These are phyloP conservation scores for Talaromyces atroroseus DNA, from an alignment of 2,329 filamentous ascomycete species.

Conservation along the genomic window DNA sequence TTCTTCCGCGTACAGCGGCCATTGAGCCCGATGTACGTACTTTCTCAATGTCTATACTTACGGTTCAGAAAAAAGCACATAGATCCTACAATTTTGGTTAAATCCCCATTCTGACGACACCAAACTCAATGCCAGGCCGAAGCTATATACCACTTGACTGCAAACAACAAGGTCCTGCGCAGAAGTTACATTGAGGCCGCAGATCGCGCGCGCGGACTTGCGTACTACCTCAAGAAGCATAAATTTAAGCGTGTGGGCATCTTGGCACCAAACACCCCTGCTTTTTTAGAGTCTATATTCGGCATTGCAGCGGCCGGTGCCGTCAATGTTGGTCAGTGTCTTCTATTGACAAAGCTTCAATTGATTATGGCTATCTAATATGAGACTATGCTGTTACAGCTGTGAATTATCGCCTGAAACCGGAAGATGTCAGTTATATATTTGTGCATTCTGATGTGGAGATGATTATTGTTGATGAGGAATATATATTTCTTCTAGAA, in stretches of 20 bases:
- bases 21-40: conserved; percentile 70
- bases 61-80: not conserved
- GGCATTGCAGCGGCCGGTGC: conserved; percentile 77
- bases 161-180: conserved; percentile 67
- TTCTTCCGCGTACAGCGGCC: conserved; percentile 74
- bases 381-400: conserved; percentile 30
- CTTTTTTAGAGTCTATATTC: conserved; percentile 86
- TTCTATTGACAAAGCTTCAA: not conserved
- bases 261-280: conserved; percentile 85
- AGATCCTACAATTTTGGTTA: not conserved
- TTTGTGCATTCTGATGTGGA: conserved; percentile 84
- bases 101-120: not conserved
- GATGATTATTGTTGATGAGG: conserved; percentile 76
- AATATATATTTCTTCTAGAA: conserved; percentile 67
- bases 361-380: not conserved
- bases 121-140: conserved; percentile 48
- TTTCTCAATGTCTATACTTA: not conserved
- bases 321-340: conserved; percentile 59
- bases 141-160: conserved; percentile 79
- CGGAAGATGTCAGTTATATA: conserved; percentile 84
- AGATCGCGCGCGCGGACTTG: conserved; percentile 78
- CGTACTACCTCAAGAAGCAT: conserved; percentile 77
- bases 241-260: conserved; percentile 74
- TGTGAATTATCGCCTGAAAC: conserved; percentile 69
- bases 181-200: conserved; percentile 77